These are phyloP conservation scores for Sclerotinia sclerotiorum DNA, from an alignment of 2,329 filamentous ascomycete species.

Conservation along the genomic window DNA sequence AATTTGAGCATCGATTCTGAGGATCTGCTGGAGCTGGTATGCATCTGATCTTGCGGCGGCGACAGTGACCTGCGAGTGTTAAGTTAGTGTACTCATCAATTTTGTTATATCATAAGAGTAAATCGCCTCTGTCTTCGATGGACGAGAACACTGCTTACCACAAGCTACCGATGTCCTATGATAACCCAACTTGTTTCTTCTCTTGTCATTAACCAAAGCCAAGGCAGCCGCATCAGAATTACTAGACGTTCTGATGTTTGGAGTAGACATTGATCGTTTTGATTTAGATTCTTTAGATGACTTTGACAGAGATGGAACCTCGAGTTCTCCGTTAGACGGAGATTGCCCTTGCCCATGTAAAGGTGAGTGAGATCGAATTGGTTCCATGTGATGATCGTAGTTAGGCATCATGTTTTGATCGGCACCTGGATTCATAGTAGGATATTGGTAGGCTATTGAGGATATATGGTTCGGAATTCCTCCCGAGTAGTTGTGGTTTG, in stretches of 20 bases:
- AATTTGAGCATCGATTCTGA: slow-evolving; percentile 82
- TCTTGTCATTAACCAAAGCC: slow-evolving; percentile 56
- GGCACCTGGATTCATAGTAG: slow-evolving; percentile 32
- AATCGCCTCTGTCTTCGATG: slow-evolving; percentile 22
- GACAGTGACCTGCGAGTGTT: slow-evolving; percentile 70
- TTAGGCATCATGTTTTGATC: slow-evolving; percentile 37
- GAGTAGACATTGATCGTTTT: slow-evolving; percentile 53
- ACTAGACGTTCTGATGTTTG: slow-evolving; percentile 48
- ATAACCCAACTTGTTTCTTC: slow-evolving; percentile 90
- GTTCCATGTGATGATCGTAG: slow-evolving; percentile 35
- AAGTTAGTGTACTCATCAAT: slow-evolving; percentile 27
- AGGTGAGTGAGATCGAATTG: slow-evolving; percentile 30
- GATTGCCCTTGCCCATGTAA: slow-evolving; percentile 29
- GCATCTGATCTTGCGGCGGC: slow-evolving; percentile 90
- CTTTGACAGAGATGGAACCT: slow-evolving; percentile 20
- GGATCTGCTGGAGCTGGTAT: slow-evolving; percentile 71
- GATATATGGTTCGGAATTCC: slow-evolving; percentile 31
- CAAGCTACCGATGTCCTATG: slow-evolving; percentile 94
- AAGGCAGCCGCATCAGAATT: slow-evolving; percentile 39
- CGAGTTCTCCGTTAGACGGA: slow-evolving; percentile 30
- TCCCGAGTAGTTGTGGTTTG: slow-evolving; percentile 32
- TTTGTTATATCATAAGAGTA: slow-evolving; percentile 17
- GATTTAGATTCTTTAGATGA: slow-evolving; percentile 36
- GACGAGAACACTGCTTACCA: slow-evolving; percentile 61
- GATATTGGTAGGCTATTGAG: slow-evolving; percentile 39